Base-by-base conservation (phyloP, 805 yeast species). In the Zygosaccharomyces pseudorouxii region DNA sequence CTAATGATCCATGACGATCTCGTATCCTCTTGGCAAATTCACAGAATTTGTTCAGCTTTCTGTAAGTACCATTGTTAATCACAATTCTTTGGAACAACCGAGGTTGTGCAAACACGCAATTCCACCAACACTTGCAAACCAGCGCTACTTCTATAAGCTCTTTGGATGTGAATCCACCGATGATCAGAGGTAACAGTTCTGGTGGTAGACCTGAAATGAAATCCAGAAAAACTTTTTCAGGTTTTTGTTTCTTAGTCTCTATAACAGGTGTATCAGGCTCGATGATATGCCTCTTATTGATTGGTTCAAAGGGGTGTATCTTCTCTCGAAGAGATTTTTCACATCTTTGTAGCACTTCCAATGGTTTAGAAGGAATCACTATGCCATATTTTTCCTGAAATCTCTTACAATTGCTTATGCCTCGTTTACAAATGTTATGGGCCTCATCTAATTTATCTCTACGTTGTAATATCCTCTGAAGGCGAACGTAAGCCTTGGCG, bases 401-500 rank as follows among this genome's bases (percentile, higher is more conserved):
- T 14, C 48, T 51, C n/a, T 47, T 42, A 2, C 51, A 52, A 23
- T 40, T 53, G 3, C 20, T 16, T 6, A 64, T 30, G 0, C 60
- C 69, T 18, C 44, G 27, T 22, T 51, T 51, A 23, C 60, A 64
- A 22, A 31, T 42, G 1, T 48, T 33, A 38, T 57, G 57, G 0
- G 69, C 68, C 14, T 55, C 54, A 6, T 46, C 49, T 18, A 55
- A 56, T 23, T 50, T 54, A 2, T 45, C 41, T 11, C 54, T 52
- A 16, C 49, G 54, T 43, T 60, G 64, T 19, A 62, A 48, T 8
- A 62, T 18, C 39, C 57, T 65, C 16, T 65, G 66, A 19, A 56
- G 42, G 39, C 67, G 49, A 9, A 65, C 48, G 42, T 62, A 65
- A 23, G 65, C 53, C 47, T 54, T 61, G 22, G 60, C 38, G 39